Evolutionary conservation across 140 eudicot species (phyloP), one percentile per base, ranked within the genome.

Genomic region (Stevia rebaudiana): DNA sequence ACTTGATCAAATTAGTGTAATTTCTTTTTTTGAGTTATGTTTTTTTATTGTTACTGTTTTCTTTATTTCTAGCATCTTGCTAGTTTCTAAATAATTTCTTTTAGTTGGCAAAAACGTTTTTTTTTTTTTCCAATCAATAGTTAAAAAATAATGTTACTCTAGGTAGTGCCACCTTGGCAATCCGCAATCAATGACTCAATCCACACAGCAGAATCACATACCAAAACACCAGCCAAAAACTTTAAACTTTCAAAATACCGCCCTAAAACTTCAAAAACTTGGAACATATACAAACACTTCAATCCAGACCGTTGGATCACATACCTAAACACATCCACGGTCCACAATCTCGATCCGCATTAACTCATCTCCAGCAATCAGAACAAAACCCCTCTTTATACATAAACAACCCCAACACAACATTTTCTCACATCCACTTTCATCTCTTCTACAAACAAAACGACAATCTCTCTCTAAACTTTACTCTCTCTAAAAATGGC

Each of bases 281-380:
- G 13, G 2, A 70, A 30, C 49, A 57, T 31, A 19, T 21, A 31
- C 67, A 44, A 44, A 13, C 28, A 44, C 7, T 35, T 40, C 3
- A 42, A 69, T 69, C 74, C 12, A 7, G 39, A 70, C 75, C 75
- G 61, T 70, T 36, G 10, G 59, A 18, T 22, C 8, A 22, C 28
- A 1, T 9, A 33, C 11, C 18, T 4, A 8, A 5, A 33, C 0
- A 15, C 50, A 44, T 48, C 74, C 0, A 70, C 75, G 61, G 61
- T 11, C 24, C 4, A 33, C 0, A 58, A 16, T 1, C 3, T 0
- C 22, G n/a, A 70, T 70, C 75, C 61, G 68, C 42, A 22, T 6
- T 21, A 70, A 9, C 31, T 46, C 31, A 44, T 35, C 2, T 35
- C 42, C 23, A 33, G 68, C 68, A 70, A 59, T 70, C 68, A 70